Conservation (phyloP, 768 basidiomycete species). For the Trametes cingulata region DNA sequence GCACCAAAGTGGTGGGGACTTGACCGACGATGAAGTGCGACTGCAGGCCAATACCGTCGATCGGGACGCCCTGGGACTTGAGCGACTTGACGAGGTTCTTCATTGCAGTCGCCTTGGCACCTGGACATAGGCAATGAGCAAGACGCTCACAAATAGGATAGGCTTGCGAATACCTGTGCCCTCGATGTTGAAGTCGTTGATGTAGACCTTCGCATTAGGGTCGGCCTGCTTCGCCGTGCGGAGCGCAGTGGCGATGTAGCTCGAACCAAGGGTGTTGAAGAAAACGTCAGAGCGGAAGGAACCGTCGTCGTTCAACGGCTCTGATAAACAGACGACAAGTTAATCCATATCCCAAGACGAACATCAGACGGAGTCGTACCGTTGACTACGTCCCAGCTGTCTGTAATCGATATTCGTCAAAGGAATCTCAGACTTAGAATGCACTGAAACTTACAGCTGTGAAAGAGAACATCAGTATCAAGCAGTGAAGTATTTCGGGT, state of each 20-base stretch:
- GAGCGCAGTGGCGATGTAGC: conserved; percentile 53
- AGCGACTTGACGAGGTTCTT: conserved; percentile 52
- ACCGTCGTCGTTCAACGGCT: conserved; percentile 62
- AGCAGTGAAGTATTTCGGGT: not conserved
- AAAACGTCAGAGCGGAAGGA: conserved; percentile 57
- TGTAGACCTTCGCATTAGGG: conserved; percentile 56
- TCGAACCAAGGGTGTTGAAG: conserved; percentile 49
- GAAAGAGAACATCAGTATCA: not conserved
- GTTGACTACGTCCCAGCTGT: conserved; percentile 55
- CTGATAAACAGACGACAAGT: not conserved
- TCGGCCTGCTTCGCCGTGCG: conserved; percentile 53
- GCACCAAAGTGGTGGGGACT: conserved; percentile 47
- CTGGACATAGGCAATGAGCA: conserved; percentile 18
- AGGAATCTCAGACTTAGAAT: not conserved
- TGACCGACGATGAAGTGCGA: conserved; percentile 60
- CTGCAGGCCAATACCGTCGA: conserved; percentile 65
- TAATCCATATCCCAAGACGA: too few relatives aligned
- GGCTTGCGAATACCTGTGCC: conserved; percentile 33
- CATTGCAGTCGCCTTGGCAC: conserved; percentile 59
- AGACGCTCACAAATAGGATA: too few relatives aligned
- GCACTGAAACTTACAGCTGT: conserved; percentile 8
- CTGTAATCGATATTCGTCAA: conserved; percentile 24
- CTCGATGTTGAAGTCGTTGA: conserved; percentile 43
- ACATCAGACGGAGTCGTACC: conserved; percentile 22
- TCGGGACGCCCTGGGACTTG: conserved; percentile 48